phyloP scores from a whole-genome alignment of 768 basidiomycete species.

The Leccinum broughii region DNA sequence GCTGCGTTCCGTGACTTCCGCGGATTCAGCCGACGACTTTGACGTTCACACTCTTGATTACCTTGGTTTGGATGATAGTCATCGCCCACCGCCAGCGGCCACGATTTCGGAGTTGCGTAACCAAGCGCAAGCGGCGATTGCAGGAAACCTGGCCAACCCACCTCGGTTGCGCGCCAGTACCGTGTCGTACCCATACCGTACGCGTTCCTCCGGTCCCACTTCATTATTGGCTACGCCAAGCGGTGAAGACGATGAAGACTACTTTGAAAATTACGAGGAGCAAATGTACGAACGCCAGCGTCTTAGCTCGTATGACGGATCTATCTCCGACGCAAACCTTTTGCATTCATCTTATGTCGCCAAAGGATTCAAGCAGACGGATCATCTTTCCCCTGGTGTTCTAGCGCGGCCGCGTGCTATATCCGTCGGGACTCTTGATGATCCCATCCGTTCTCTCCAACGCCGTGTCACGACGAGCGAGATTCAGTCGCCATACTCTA shows the following conservation, averaged over 20 bases:
- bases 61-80: slow-evolving; percentile 85
- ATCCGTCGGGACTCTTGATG: slow-evolving; percentile 86
- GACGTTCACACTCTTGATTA: slow-evolving; percentile 96
- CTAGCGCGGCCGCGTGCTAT: slow-evolving; percentile 73
- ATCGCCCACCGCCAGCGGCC: slow-evolving; percentile 75
- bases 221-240: slow-evolving; percentile 64
- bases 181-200: slow-evolving; percentile 89
- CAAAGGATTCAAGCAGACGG: slow-evolving; percentile 72
- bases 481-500: slow-evolving; percentile 54
- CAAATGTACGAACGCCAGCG: slow-evolving; percentile 52
- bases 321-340: slow-evolving; percentile 50
- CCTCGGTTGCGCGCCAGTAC: slow-evolving; percentile 86
- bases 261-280: slow-evolving; percentile 61
- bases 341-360: slow-evolving; percentile 61
- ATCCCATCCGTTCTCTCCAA: slow-evolving; percentile 69
- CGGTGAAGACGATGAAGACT: slow-evolving; percentile 73
- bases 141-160: slow-evolving; percentile 76
- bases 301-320: slow-evolving; percentile 61
- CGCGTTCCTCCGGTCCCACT: slow-evolving; percentile 55
- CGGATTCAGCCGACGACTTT: slow-evolving; percentile 82
- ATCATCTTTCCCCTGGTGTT: slow-evolving; percentile 55
- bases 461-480: slow-evolving; percentile 62
- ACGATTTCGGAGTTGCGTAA: slow-evolving; percentile 87
- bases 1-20: slow-evolving; percentile 75
- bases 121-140: slow-evolving; percentile 89